Percentiles rank a stretch among this genome's conserved stretches.
These are phyloP conservation scores for Phytophthora pini DNA, from an alignment of 352 stramenopile species.

Conservation along the genomic window DNA sequence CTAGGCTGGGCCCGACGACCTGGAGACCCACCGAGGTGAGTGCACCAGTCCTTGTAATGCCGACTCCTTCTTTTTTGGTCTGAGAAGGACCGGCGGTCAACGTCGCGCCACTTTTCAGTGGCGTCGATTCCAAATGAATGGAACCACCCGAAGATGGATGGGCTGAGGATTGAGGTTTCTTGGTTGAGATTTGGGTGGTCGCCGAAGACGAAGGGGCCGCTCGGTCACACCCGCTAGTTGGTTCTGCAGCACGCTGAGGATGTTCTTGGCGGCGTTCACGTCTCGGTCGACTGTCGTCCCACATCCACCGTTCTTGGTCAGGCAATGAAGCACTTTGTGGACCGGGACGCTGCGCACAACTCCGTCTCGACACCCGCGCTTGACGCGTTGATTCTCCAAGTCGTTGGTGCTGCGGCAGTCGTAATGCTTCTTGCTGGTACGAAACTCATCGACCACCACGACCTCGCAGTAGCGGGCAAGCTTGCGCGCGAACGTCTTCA, in stretches of 20 bases:
- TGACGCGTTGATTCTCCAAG: constrained; percentile 8
- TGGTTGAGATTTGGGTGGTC: neutral
- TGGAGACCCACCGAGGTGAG: neutral
- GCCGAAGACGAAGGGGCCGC: neutral
- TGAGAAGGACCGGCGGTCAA: neutral
- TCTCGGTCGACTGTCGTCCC: constrained; percentile 1
- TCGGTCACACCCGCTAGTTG: neutral
- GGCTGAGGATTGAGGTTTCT: neutral
- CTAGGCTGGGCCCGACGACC: too few relatives aligned
- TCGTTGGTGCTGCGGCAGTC: neutral
- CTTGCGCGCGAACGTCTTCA: constrained; percentile 9
- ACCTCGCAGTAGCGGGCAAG: constrained; percentile 10
- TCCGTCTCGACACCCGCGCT: neutral
- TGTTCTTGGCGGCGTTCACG: neutral
- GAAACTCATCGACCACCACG: constrained; percentile 7
- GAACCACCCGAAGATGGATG: neutral
- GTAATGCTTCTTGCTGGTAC: constrained; percentile 9
- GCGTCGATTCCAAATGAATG: neutral
- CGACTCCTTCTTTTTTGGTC: neutral
- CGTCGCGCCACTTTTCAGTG: neutral
- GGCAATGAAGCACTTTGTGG: constrained; percentile 18
- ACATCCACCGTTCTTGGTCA: constrained; percentile 8
- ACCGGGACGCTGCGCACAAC: constrained; percentile 1
- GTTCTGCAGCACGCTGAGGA: neutral
- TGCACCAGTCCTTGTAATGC: neutral